Base-by-base conservation (phyloP, 2,329 filamentous ascomycete genomes). In the Pseudocercospora pini-densiflorae region DNA sequence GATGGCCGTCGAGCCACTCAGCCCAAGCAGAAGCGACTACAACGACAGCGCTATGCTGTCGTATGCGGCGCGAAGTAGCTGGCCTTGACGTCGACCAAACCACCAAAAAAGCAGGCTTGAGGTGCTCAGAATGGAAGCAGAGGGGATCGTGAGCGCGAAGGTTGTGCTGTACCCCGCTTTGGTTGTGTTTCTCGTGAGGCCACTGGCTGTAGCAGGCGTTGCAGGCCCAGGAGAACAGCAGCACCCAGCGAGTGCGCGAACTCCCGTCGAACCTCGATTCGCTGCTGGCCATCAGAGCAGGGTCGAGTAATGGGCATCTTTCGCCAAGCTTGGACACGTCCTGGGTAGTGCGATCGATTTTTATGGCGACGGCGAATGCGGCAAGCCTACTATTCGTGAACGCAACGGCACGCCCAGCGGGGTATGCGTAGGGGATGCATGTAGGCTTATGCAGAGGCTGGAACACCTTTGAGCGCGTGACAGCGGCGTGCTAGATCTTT, bases 11-110 rank as follows among this genome's bases (percentile, higher is more conserved):
- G 40, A 61, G 59, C 59, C 59, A 61, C 55, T 36, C 21, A 40
- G n/a, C 23, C 45, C 53, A 59, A 43, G 27, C 49, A 29, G 60
- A 59, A 45, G 27, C 49, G 60, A 62, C 55, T 58, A 60, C 62
- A 59, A 31, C 58, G 61, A 55, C 59, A 49, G 10, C 45, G 58
- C 49, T 55, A 55, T 49, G 51, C 67, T 68, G 66, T 68, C 69
- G 70, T 68, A 70, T 71, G 69, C 67, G 68, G 69, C 69, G 70
- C 53, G 54, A 64, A 47, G 31, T 53, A 53, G 51, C 59, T 36
- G 57, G 59, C 53, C 62, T 67, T 70, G 68, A 72, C 67, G 65
- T 71, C 64, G 71, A 59, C 61, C 49, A 67, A 31, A 53, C 54
- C 62, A 51, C 24, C 54, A 12, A 63, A 63, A 68, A 67, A 70